A percentile compares a stretch with the other conserved stretches of the same genome.
Conservation (phyloP, 306 rosid species). For the Malus sieversii region DNA sequence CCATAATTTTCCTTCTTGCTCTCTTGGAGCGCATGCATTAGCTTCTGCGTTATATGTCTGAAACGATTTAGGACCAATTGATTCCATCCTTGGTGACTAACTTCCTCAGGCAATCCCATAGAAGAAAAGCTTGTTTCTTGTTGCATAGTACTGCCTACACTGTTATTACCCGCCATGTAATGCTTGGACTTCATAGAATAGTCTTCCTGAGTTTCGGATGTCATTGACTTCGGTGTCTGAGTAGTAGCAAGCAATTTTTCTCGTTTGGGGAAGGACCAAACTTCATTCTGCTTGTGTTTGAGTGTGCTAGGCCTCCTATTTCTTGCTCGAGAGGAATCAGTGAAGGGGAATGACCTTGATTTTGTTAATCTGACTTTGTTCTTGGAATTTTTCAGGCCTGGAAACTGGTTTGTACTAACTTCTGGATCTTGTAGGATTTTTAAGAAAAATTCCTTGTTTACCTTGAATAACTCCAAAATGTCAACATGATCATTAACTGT, state of each 20-base stretch:
- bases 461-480: conserved; percentile 41
- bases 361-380: conserved; percentile 44
- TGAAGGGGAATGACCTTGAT: conserved; percentile 67
- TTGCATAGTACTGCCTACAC: conserved; percentile 11
- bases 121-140: conserved; percentile 24
- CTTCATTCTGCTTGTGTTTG: conserved; percentile 65
- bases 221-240: conserved; percentile 19
- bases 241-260: conserved; percentile 26
- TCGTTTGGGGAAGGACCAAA: conserved; percentile 39
- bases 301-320: conserved; percentile 38
- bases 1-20: conserved; percentile 38
- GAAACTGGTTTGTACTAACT: conserved; percentile 16
- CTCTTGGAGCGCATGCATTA: conserved; percentile 58
- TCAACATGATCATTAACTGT: conserved; percentile 36
- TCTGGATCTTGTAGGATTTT: conserved; percentile 45
- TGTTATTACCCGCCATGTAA: conserved; percentile 7
- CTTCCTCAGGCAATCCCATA: conserved; percentile 25
- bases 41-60: conserved; percentile 64
- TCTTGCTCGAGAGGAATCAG: conserved; percentile 27
- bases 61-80: conserved; percentile 66
- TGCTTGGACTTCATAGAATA: conserved; percentile 14
- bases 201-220: conserved; percentile 30
- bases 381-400: conserved; percentile 27
- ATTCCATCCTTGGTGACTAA: conserved; percentile 69
- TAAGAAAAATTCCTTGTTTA: conserved; percentile 59